These are phyloP conservation scores for Ramalina peruviana DNA, from an alignment of 495 filamentous ascomycete genomes.

Conservation along the genomic window DNA sequence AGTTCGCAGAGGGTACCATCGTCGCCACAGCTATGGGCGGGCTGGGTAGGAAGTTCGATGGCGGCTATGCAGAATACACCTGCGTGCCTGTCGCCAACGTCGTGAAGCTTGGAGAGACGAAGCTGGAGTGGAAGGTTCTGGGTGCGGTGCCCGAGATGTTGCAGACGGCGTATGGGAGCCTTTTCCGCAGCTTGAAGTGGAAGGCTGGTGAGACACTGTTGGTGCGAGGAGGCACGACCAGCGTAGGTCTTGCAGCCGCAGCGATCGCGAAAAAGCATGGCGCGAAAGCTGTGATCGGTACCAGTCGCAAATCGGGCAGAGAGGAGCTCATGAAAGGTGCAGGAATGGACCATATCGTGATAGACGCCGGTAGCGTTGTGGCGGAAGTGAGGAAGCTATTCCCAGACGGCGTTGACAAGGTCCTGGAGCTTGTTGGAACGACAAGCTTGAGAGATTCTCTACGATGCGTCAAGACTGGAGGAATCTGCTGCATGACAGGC, in stretches of 20 bases:
- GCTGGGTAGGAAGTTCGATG: slow-evolving; percentile 35
- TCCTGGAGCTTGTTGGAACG: slow-evolving; percentile 34
- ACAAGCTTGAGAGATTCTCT: slow-evolving; percentile 30
- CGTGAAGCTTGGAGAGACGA: slow-evolving; percentile 22
- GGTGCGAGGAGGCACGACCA: slow-evolving; percentile 37
- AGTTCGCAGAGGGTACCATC: slow-evolving; percentile 27
- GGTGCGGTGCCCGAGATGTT: slow-evolving; percentile 42
- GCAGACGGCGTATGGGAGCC: slow-evolving; percentile 37
- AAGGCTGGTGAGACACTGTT: slow-evolving; percentile 30
- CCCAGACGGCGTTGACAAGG: slow-evolving; percentile 29
- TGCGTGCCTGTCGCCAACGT: slow-evolving; percentile 30
- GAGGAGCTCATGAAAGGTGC: slow-evolving; percentile 24
- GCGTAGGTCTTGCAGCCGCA: slow-evolving; percentile 33
- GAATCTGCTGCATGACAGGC: slow-evolving; percentile 35
- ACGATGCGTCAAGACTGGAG: slow-evolving; percentile 23
- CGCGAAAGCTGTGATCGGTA: slow-evolving; percentile 22
- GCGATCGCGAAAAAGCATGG: slow-evolving; percentile 32
- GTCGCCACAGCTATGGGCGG: slow-evolving; percentile 42
- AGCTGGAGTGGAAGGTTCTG: slow-evolving; percentile 28
- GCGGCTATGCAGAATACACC: slow-evolving; percentile 42
- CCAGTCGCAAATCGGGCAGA: slow-evolving; percentile 25
- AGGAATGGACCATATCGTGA: slow-evolving; percentile 28
- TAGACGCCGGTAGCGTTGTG: slow-evolving; percentile 27
- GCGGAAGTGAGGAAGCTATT: slow-evolving; percentile 21
- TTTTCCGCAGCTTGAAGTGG: slow-evolving; percentile 26